Conservation (phyloP, 441 rosid species). For the Aquilaria agallochum region DNA sequence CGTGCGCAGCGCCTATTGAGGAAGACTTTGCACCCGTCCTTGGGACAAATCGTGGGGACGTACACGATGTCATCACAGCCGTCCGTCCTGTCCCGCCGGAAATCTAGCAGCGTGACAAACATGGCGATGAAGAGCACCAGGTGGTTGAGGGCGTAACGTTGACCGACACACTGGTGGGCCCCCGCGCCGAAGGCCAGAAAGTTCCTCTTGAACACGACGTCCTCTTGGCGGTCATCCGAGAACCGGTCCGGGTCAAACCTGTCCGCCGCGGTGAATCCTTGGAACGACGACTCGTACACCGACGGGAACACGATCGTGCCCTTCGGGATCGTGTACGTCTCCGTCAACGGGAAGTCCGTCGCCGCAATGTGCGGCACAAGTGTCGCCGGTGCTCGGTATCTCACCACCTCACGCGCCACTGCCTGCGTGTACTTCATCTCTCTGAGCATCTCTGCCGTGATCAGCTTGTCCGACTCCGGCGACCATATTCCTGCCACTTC, state of each 20-base stretch:
- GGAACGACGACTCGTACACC: conserved; percentile 72
- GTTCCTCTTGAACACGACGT: conserved; percentile 43
- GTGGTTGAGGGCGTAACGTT: conserved; percentile 77
- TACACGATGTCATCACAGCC: conserved; percentile 74
- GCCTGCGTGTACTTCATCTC: conserved; percentile 77
- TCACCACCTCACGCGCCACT: conserved; percentile 80
- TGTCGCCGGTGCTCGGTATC: conserved; percentile 73
- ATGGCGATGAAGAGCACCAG: conserved; percentile 69
- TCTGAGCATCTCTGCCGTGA: conserved; percentile 51
- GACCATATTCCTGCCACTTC: conserved; percentile 68
- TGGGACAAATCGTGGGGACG: conserved; percentile 71
- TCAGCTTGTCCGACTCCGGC: conserved; percentile 47
- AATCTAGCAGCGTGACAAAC: conserved; percentile 51
- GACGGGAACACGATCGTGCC: conserved; percentile 85
- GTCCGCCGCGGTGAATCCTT: conserved; percentile 65
- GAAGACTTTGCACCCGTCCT: conserved; percentile 66
- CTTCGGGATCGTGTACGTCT: conserved; percentile 63
- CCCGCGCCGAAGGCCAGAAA: conserved; percentile 85
- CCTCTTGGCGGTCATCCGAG: conserved; percentile 55
- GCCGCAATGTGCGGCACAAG: conserved; percentile 74
- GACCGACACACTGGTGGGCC: conserved; percentile 92
- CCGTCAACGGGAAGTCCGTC: conserved; percentile 51
- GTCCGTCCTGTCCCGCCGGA: conserved; percentile 43
- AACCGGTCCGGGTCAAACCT: conserved; percentile 89
- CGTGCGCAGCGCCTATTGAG: conserved; percentile 42